A percentile compares a stretch with the other conserved stretches of the same genome.
Evolutionary conservation across 2,329 filamentous ascomycete species (phyloP).

Genomic region (Fusarium verticillioides): DNA sequence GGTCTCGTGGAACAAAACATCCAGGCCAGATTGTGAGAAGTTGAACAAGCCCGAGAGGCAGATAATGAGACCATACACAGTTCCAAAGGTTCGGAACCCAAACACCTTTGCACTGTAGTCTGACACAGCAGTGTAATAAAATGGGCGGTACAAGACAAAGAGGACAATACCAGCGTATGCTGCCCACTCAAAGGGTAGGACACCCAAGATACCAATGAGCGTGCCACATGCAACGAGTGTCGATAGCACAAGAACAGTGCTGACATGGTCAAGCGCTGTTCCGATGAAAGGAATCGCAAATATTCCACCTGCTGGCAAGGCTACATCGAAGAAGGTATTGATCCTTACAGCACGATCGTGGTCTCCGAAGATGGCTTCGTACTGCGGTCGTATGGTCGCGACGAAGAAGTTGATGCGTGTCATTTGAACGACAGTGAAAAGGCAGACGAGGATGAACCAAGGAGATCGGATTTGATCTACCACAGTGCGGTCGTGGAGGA

Average conservation of each 20-base stretch:
- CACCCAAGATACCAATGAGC: conserved; percentile 78
- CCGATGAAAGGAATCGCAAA: conserved; percentile 90
- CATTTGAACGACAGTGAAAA: conserved; percentile 83
- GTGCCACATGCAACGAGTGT: conserved; percentile 78
- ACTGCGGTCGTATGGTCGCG: conserved; percentile 85
- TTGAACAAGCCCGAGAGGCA: conserved; percentile 86
- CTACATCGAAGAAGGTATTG: conserved; percentile 84
- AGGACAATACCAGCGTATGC: conserved; percentile 81
- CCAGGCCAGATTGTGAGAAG: conserved; percentile 83
- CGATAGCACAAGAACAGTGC: conserved; percentile 76
- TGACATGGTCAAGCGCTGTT: conserved; percentile 78
- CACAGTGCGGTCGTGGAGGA: conserved; percentile 79
- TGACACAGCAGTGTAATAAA: conserved; percentile 92
- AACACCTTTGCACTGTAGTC: conserved; percentile 94
- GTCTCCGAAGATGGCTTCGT: conserved; percentile 77
- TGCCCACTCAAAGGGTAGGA: conserved; percentile 74
- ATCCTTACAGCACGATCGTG: conserved; percentile 71
- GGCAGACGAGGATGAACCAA: conserved; percentile 86
- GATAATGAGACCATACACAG: conserved; percentile 92
- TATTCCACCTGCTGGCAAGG: conserved; percentile 84
- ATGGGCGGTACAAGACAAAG: conserved; percentile 86
- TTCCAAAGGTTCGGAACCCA: conserved; percentile 90
- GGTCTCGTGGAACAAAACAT: conserved; percentile 78
- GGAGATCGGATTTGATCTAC: conserved; percentile 78
- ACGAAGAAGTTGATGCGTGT: conserved; percentile 93